Percentiles rank a stretch among this genome's conserved stretches.
Evolutionary conservation across 192 early-diverging fungal genomes (phyloP).

Genomic region (Umbelopsis sp.): DNA sequence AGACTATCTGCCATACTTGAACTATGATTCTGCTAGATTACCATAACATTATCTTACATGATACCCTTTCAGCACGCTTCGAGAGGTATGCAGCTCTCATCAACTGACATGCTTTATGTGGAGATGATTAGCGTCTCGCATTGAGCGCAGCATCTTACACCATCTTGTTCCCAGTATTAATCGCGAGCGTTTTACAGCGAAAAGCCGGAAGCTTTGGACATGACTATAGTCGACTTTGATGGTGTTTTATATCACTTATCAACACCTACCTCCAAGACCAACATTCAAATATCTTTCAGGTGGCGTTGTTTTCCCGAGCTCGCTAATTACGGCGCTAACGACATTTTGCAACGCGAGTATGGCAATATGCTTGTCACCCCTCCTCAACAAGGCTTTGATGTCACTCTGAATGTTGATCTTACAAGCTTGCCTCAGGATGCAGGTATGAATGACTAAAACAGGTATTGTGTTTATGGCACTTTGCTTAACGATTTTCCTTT

Average conservation of each 20-base stretch:
- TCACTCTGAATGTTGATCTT: conserved; percentile 83
- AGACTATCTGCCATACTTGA: not conserved
- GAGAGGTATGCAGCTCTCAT: conserved; percentile 41
- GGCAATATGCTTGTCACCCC: conserved; percentile 60
- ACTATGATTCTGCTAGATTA: conserved; percentile 67
- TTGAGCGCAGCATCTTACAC: not conserved
- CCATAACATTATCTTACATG: conserved; percentile 62
- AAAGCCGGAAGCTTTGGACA: conserved; percentile 69
- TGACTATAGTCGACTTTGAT: conserved; percentile 96
- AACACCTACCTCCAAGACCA: conserved; percentile 56
- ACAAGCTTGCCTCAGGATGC: conserved; percentile 74
- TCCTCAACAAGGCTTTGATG: conserved; percentile 73
- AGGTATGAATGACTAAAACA: conserved; percentile 45
- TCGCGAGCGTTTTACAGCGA: conserved; percentile 42
- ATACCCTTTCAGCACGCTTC: conserved; percentile 53
- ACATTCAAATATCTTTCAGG: conserved; percentile 75
- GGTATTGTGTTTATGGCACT: not conserved
- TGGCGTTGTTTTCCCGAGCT: conserved; percentile 89
- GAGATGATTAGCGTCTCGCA: not conserved
- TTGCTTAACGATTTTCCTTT: not conserved
- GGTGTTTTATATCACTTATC: conserved; percentile 87
- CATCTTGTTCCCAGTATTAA: not conserved
- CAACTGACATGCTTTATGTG: not conserved
- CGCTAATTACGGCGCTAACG: conserved; percentile 75
- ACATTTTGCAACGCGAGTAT: conserved; percentile 85